Base-by-base conservation (phyloP, 2,329 filamentous ascomycete species). In the Penicillium verrucosum region DNA sequence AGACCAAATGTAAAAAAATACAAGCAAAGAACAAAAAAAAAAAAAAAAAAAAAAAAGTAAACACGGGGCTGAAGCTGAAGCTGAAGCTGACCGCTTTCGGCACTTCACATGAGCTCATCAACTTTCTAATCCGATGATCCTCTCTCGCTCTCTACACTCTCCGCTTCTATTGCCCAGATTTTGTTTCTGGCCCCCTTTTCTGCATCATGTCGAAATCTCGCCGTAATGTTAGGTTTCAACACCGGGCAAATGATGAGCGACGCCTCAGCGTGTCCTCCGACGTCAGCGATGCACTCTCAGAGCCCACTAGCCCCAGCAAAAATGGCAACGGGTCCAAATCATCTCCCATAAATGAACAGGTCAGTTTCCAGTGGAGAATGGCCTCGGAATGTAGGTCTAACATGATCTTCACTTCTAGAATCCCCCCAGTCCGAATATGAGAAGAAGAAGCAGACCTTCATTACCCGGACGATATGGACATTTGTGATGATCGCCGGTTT, bases 401-500 rank as follows among this genome's bases (percentile, higher is more conserved):
- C 40, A 56, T 37, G 12, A 11, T 34, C 8, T 41, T 54, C 9
- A 56, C 51, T 57, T 55, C 29, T 48, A 74, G 72, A 70, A 74
- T 67, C 60, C 73, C 48, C 78, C 51, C 65, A 68, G 45, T 83
- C 85, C 65, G 94, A 97, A 60, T 97, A 95, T 75, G 92, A 97
- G 73, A 97, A 97, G 85, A 99, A 99, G 78, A 97, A 96, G 80
- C 89, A 92, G 75, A 96, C 94, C 74, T 97, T 99, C 80, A 89
- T 97, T 70, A 96, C 92, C 38, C 88, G 94, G 69, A 93, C 93
- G 53, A 91, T 97, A 81, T 99, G 94, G 94, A 97, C 91, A 4
- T 88, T 99, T 63, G 88, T 96, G 77, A 99, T 99, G 94, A 96
- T 99, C 68, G 89, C 81, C 53, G 84, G 86, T 70, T 99, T 99